phyloP scores from a whole-genome alignment of 2,329 filamentous ascomycete genomes.

The Aspergillus aculeatus region DNA sequence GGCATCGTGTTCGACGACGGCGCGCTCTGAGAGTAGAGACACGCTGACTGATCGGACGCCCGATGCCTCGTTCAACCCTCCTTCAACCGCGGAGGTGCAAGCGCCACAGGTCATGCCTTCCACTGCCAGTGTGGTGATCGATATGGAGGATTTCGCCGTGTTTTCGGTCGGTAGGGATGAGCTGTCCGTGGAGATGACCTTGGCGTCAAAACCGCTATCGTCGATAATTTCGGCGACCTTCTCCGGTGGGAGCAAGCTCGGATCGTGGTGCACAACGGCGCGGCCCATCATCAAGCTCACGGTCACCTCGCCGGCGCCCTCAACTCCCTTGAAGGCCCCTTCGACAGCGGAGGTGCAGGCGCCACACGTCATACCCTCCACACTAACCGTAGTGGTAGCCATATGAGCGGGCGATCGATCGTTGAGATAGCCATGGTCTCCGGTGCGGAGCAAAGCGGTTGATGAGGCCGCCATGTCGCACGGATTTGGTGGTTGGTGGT shows the following conservation, averaged over 20 bases:
- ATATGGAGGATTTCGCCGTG: constrained; percentile 31
- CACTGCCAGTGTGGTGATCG: constrained; percentile 73
- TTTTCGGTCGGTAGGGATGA: constrained; percentile 52
- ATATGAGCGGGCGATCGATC: constrained; percentile 57
- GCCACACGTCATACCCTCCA: constrained; percentile 86
- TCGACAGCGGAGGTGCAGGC: constrained; percentile 96
- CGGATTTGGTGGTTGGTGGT: constrained; percentile 18
- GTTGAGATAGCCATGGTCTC: constrained; percentile 13
- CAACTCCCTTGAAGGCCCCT: constrained; percentile 77
- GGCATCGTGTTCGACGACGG: constrained; percentile 78
- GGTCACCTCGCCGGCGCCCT: constrained; percentile 81
- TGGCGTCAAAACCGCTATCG: constrained; percentile 86
- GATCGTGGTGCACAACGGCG: constrained; percentile 90
- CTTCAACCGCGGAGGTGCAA: constrained; percentile 81
- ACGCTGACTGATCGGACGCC: constrained; percentile 77
- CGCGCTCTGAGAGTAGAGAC: constrained; percentile 78
- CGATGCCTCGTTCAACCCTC: constrained; percentile 70
- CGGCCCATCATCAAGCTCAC: constrained; percentile 94
- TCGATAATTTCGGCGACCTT: constrained; percentile 82
- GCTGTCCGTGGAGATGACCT: constrained; percentile 79
- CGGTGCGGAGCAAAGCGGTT: constrained; percentile 20
- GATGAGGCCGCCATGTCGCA: constrained; percentile 20
- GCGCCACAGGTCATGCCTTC: constrained; percentile 91
- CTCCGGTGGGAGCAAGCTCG: constrained; percentile 69
- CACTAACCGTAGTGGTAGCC: constrained; percentile 85